Evolutionary conservation across 1,284 basidiomycete species (phyloP).

Genomic region (Vanrija humicola): DNA sequence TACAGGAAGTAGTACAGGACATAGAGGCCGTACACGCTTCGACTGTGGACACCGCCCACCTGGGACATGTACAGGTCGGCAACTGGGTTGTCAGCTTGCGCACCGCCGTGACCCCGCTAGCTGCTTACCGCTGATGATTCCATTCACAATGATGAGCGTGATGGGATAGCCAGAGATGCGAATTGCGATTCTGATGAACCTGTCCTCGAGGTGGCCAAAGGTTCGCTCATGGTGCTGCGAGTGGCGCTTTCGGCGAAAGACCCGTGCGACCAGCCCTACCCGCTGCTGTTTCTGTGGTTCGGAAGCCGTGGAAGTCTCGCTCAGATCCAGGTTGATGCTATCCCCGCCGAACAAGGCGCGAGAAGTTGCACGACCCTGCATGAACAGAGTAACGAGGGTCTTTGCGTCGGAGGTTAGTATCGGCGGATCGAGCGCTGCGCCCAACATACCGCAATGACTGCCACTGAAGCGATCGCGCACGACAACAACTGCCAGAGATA

Average conservation of each 20-base stretch:
- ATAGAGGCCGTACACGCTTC: conserved; percentile 17
- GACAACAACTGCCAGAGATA: conserved; percentile 38
- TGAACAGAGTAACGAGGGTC: conserved; percentile 29
- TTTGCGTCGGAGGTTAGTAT: conserved; percentile 4
- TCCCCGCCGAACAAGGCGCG: conserved; percentile 23
- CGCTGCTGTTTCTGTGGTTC: background rate
- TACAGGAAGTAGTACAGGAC: conserved; percentile 25
- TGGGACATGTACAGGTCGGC: conserved; percentile 22
- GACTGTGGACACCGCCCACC: conserved; percentile 10
- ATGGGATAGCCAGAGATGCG: conserved; percentile 25
- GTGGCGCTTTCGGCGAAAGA: background rate
- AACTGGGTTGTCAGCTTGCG: background rate
- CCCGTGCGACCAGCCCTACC: background rate
- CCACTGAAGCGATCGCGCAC: conserved; percentile 22
- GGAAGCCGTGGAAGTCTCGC: conserved; percentile 7
- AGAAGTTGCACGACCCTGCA: conserved; percentile 26
- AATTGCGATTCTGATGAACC: conserved; percentile 23
- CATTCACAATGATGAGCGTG: conserved; percentile 21
- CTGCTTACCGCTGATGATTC: conserved; percentile 15
- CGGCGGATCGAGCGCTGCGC: background rate
- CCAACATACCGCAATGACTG: conserved; percentile 22
- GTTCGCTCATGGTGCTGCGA: background rate
- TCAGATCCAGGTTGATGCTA: conserved; percentile 18
- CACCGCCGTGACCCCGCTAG: background rate
- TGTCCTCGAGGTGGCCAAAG: conserved; percentile 11